A percentile compares a stretch with the other conserved stretches of the same genome.
Evolutionary conservation across 208 protist species (phyloP).

Genomic region (Vickermania ingenoplastis): DNA sequence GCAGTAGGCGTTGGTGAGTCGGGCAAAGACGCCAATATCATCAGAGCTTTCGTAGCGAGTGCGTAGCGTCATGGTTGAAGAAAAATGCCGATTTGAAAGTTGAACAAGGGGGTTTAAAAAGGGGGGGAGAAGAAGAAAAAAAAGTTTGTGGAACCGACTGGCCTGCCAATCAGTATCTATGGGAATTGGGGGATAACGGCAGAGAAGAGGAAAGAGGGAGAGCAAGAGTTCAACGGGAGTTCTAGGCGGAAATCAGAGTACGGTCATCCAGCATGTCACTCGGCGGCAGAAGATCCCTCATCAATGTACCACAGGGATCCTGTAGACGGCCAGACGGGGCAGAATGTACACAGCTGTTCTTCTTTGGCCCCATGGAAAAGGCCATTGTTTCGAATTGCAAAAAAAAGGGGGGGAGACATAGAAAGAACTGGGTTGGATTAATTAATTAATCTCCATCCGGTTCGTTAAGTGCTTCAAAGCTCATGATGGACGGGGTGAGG

Average conservation of each 20-base stretch:
- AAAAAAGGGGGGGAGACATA: slow-evolving; percentile 7
- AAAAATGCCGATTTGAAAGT: neutral
- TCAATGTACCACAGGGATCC: too few species aligned
- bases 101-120: neutral
- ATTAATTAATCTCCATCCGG: slow-evolving; percentile 78
- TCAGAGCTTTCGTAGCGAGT: slow-evolving; percentile 98
- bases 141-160: neutral
- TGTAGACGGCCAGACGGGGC: too few species aligned
- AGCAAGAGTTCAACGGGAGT: neutral
- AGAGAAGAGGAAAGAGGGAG: neutral
- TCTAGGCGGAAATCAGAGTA: too few species aligned
- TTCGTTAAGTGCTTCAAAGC: slow-evolving; percentile 68
- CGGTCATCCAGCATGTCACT: too few species aligned
- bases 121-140: neutral
- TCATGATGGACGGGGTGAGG: slow-evolving; percentile 50
- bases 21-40: slow-evolving; percentile 99
- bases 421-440: slow-evolving; percentile 1
- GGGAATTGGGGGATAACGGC: neutral
- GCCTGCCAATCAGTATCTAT: too few species aligned
- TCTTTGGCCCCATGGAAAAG: too few species aligned
- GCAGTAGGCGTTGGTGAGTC: slow-evolving; percentile 99
- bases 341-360: too few species aligned
- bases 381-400: too few species aligned
- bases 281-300: too few species aligned
- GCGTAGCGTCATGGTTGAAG: slow-evolving; percentile 79